These are phyloP conservation scores for Pseudonitzschia delicatissima DNA, from an alignment of 108 stramenopile genomes.

Conservation along the genomic window DNA sequence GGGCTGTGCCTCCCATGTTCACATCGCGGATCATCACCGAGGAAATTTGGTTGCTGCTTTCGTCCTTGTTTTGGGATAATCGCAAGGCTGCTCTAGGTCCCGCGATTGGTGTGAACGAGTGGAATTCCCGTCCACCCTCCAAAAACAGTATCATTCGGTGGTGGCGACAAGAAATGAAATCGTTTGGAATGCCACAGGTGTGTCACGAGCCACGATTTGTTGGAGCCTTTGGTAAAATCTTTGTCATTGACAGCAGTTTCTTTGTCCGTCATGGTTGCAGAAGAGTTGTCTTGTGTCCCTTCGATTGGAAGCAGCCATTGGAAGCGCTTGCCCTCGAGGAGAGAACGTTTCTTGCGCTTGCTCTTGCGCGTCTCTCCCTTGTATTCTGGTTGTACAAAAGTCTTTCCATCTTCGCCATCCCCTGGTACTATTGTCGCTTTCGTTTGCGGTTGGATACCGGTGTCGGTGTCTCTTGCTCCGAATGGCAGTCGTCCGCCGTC, in stretches of 20 bases:
- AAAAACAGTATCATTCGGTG: not conserved
- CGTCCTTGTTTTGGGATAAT: conserved; percentile 20
- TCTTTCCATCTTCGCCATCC: not conserved
- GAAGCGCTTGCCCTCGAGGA: conserved; percentile 20
- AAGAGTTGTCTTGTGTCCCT: not conserved
- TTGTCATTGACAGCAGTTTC: not conserved
- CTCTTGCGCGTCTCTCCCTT: conserved; percentile 16
- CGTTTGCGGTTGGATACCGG: conserved; percentile 40
- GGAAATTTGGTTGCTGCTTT: not conserved
- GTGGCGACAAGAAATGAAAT: conserved; percentile 59
- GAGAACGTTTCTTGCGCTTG: conserved; percentile 11
- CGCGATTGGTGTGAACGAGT: conserved; percentile 69
- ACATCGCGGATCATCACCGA: conserved; percentile 53
- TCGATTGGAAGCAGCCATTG: conserved; percentile 20
- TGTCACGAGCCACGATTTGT: conserved; percentile 66
- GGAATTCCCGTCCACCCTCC: conserved; percentile 67
- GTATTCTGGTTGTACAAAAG: conserved; percentile 1
- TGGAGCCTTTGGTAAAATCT: not conserved
- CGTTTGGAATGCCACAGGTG: conserved; percentile 86
- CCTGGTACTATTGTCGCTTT: not conserved
- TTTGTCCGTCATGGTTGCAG: conserved; percentile 12
- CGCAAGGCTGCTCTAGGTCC: conserved; percentile 68
- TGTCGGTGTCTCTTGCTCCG: conserved; percentile 44
- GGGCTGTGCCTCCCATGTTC: conserved; percentile 43
- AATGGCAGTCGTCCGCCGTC: conserved; percentile 69